Percentiles rank a stretch among this genome's conserved stretches.
Evolutionary conservation across 257 asterid species (phyloP).

Genomic region (Gardenia jasminoides): DNA sequence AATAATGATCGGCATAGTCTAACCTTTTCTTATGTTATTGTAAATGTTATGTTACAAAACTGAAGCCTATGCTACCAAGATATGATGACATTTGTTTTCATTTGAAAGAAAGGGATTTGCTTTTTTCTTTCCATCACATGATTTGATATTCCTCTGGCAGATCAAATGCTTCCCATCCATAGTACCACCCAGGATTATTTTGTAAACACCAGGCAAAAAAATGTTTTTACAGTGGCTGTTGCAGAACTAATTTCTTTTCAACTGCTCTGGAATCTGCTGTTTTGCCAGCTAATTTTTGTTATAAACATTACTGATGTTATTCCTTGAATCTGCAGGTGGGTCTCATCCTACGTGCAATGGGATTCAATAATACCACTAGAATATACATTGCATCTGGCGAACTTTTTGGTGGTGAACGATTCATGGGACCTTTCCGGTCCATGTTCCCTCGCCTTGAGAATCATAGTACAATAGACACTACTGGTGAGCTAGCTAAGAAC

Average conservation of each 20-base stretch:
- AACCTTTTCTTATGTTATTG: too few species aligned
- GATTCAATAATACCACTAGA: slow-evolving; percentile 82
- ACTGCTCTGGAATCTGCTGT: background rate
- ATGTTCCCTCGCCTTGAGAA: slow-evolving; percentile 86
- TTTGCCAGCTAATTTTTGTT: background rate
- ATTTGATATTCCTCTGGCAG: background rate
- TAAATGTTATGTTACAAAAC: background rate
- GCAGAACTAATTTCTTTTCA: background rate
- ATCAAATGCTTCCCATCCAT: background rate
- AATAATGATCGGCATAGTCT: background rate
- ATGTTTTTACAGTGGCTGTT: background rate
- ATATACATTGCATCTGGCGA: slow-evolving; percentile 98
- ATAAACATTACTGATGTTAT: background rate
- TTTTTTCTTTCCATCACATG: background rate
- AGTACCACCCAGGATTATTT: background rate
- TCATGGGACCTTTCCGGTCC: slow-evolving; percentile 79
- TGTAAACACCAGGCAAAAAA: background rate
- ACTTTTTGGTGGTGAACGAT: slow-evolving; percentile 88
- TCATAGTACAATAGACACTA: slow-evolving; percentile 63
- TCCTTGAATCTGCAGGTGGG: slow-evolving; percentile 64
- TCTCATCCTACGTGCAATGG: slow-evolving; percentile 73
- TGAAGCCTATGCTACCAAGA: background rate
- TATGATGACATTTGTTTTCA: background rate
- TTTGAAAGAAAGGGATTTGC: background rate
- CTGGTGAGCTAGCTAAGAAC: slow-evolving; percentile 44